These are phyloP conservation scores for Magnolia kwangsiensis DNA, from an alignment of 164 flowering plant genomes.

Conservation along the genomic window DNA sequence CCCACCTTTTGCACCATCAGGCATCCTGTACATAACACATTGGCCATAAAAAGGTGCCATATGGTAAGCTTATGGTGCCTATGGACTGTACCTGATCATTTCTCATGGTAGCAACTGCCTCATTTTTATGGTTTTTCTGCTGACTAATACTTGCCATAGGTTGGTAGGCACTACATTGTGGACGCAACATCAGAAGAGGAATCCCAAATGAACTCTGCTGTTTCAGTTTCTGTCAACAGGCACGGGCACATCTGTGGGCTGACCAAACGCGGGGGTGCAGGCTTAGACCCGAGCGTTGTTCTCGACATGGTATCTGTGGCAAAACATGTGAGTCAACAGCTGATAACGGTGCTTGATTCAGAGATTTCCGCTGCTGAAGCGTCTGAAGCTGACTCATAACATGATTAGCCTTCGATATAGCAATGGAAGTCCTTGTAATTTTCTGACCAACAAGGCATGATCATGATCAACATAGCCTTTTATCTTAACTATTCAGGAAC, in stretches of 20 bases:
- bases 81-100: not conserved
- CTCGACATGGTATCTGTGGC: slow-evolving; percentile 94
- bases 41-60: not conserved
- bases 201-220: slow-evolving; percentile 91
- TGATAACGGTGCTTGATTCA: slow-evolving; percentile 69
- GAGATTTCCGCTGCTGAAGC: slow-evolving; percentile 90
- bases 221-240: slow-evolving; percentile 72
- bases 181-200: slow-evolving; percentile 94
- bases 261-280: slow-evolving; percentile 82
- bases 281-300: slow-evolving; percentile 81
- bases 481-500: too few species aligned
- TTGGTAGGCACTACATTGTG: slow-evolving; percentile 83
- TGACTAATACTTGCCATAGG: slow-evolving; percentile 29
- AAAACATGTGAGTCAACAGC: slow-evolving; percentile 67
- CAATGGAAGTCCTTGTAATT: too few species aligned
- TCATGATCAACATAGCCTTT: too few species aligned
- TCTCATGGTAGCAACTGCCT: not conserved
- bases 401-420: not conserved
- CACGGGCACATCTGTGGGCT: slow-evolving; percentile 76
- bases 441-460: too few species aligned
- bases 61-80: not conserved
- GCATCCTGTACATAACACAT: not conserved
- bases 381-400: slow-evolving; percentile 39
- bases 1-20: not conserved
- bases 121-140: not conserved